phyloP scores from a whole-genome alignment of 257 asterid genomes.

The Solanum habrochaites region DNA sequence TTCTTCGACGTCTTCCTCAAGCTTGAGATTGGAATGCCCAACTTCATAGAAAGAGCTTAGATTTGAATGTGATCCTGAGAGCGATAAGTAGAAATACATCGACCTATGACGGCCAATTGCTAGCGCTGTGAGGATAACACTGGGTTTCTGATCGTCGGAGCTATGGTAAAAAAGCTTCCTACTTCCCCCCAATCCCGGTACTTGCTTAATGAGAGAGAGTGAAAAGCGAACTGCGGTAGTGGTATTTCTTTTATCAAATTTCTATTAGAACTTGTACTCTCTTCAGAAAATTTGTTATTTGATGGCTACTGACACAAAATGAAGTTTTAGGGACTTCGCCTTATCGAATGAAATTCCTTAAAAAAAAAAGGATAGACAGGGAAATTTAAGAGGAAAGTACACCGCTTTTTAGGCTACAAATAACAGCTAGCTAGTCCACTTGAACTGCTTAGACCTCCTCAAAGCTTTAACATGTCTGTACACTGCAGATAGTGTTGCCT shows the following conservation, averaged over 20 bases:
- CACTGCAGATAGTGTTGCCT: not conserved
- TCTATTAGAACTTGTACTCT: not conserved
- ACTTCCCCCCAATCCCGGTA: slow-evolving; percentile 79
- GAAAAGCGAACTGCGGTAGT: slow-evolving; percentile 47
- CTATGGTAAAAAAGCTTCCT: slow-evolving; percentile 91
- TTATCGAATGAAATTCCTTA: not conserved
- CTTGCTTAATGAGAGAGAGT: slow-evolving; percentile 54
- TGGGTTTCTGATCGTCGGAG: slow-evolving; percentile 89
- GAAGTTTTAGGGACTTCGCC: not conserved
- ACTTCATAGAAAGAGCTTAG: slow-evolving; percentile 49
- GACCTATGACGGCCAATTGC: slow-evolving; percentile 64
- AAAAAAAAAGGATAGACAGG: not conserved
- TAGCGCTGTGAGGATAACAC: slow-evolving; percentile 70
- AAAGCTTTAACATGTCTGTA: not conserved
- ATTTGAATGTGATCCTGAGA: slow-evolving; percentile 73
- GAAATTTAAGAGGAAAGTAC: not conserved
- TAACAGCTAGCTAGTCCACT: not conserved
- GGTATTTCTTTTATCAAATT: not conserved
- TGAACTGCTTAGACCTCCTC: not conserved
- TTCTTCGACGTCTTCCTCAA: slow-evolving; percentile 92
- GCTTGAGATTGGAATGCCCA: slow-evolving; percentile 87
- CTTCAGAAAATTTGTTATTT: not conserved
- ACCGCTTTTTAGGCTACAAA: not conserved
- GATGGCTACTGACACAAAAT: not conserved
- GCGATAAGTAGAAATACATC: slow-evolving; percentile 56